Conservation (phyloP, 2,329 filamentous ascomycete species). For the Emericellopsis atlantica region DNA sequence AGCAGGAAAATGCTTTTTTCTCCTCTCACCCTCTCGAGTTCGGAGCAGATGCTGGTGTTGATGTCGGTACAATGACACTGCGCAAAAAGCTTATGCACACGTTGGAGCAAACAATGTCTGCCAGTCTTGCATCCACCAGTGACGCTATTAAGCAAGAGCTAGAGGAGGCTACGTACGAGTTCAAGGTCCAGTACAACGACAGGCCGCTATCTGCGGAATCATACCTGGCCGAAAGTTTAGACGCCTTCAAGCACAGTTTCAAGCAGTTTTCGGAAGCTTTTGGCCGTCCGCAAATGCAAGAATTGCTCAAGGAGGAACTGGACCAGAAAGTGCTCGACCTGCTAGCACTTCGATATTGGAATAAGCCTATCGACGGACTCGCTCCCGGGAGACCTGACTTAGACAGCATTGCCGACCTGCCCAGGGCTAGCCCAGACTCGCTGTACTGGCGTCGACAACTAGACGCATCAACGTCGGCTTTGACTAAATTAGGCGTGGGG, state of each 20-base stretch:
- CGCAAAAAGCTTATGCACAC: constrained; percentile 96
- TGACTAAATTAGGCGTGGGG: constrained; percentile 91
- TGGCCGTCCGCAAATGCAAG: constrained; percentile 76
- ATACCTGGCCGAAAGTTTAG: constrained; percentile 87
- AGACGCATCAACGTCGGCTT: constrained; percentile 76
- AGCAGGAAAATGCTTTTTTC: constrained; percentile 84
- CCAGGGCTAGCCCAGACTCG: constrained; percentile 74
- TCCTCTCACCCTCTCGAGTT: constrained; percentile 72
- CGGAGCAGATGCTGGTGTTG: constrained; percentile 57
- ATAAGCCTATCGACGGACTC: constrained; percentile 85
- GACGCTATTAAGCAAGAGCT: constrained; percentile 91
- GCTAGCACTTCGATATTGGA: constrained; percentile 92
- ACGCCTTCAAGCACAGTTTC: constrained; percentile 96
- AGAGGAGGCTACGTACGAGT: constrained; percentile 94
- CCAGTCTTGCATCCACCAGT: constrained; percentile 76
- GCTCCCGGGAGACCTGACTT: constrained; percentile 50
- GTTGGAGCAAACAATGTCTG: constrained; percentile 92
- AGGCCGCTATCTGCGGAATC: constrained; percentile 88
- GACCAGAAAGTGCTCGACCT: constrained; percentile 93
- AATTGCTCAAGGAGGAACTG: constrained; percentile 80
- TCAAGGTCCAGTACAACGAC: constrained; percentile 99
- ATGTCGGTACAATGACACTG: constrained; percentile 72
- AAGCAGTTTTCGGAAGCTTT: constrained; percentile 87
- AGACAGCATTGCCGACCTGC: constrained; percentile 64
- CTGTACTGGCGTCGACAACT: constrained; percentile 90